phyloP scores from a whole-genome alignment of 805 yeast genomes.

The Yarrowia sp. region DNA sequence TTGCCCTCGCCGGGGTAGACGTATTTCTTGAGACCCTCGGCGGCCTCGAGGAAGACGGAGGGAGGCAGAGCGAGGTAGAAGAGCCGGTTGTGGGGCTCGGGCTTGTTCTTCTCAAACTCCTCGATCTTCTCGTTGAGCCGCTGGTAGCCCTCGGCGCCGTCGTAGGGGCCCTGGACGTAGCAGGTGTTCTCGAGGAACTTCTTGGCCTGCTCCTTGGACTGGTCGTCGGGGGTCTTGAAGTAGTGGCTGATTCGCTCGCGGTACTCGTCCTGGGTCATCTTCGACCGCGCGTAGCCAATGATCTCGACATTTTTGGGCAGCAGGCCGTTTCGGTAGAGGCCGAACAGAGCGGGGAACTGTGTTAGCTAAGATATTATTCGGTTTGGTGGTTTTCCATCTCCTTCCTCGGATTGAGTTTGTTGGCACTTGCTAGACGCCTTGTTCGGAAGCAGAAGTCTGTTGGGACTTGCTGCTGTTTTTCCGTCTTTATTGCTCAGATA shows the following conservation, averaged over 20 bases:
- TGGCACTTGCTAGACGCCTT: constrained; percentile 28
- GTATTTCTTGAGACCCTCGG: constrained; percentile 70
- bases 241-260: constrained; percentile 68
- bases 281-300: constrained; percentile 91
- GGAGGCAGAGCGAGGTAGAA: constrained; percentile 97
- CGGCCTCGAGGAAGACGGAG: constrained; percentile 82
- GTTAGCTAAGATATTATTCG: constrained; percentile 39
- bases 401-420: constrained; percentile 10
- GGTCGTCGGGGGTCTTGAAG: constrained; percentile 63
- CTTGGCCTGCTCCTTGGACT: constrained; percentile 53
- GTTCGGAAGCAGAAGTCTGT: constrained; percentile 26
- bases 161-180: constrained; percentile 83
- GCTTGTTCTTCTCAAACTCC: constrained; percentile 62
- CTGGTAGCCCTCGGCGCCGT: constrained; percentile 74
- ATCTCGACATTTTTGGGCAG: constrained; percentile 74
- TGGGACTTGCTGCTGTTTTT: constrained; percentile 32
- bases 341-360: constrained; percentile 54
- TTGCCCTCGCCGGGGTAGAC: constrained; percentile 71
- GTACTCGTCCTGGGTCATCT: constrained; percentile 70
- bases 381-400: background rate
- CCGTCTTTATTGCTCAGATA: constrained; percentile 29
- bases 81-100: constrained; percentile 69
- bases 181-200: constrained; percentile 70
- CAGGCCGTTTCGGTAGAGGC: constrained; percentile 69
- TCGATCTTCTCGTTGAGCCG: constrained; percentile 62